A percentile compares a stretch with the other conserved stretches of the same genome.
These are phyloP conservation scores for Aurantiochytrium sp. DNA, from an alignment of 108 stramenopile species.

Conservation along the genomic window DNA sequence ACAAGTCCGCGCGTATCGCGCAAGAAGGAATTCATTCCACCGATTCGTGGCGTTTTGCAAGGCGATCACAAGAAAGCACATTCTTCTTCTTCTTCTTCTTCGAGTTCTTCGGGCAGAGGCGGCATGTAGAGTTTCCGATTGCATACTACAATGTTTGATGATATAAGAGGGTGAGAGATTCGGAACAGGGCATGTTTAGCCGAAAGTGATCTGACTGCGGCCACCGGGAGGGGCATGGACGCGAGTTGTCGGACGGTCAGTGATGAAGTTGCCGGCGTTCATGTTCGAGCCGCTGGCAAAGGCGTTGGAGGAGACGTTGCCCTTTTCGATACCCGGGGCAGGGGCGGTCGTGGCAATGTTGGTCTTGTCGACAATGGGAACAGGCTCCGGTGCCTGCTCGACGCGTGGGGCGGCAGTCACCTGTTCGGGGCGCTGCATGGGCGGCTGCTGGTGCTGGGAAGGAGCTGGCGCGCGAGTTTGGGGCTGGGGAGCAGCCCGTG, in stretches of 20 bases:
- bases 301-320: slow-evolving; percentile 29
- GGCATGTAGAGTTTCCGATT: too few relatives aligned
- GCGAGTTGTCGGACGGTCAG: slow-evolving; percentile 35
- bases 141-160: background rate
- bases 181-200: background rate
- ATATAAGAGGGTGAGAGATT: background rate
- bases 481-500: background rate
- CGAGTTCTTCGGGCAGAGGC: too few relatives aligned
- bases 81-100: too few relatives aligned
- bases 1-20: background rate
- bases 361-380: slow-evolving; percentile 16
- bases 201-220: slow-evolving; percentile 32
- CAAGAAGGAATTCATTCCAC: background rate
- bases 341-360: background rate
- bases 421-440: background rate
- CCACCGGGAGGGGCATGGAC: slow-evolving; percentile 48
- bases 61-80: too few relatives aligned
- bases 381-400: background rate
- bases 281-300: slow-evolving; percentile 38
- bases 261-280: slow-evolving; percentile 51
- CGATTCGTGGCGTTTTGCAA: background rate
- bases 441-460: background rate
- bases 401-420: background rate
- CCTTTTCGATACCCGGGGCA: background rate
- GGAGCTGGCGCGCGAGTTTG: background rate